Conservation (phyloP, 2,329 filamentous ascomycete species). For the Truncatella angustata region DNA sequence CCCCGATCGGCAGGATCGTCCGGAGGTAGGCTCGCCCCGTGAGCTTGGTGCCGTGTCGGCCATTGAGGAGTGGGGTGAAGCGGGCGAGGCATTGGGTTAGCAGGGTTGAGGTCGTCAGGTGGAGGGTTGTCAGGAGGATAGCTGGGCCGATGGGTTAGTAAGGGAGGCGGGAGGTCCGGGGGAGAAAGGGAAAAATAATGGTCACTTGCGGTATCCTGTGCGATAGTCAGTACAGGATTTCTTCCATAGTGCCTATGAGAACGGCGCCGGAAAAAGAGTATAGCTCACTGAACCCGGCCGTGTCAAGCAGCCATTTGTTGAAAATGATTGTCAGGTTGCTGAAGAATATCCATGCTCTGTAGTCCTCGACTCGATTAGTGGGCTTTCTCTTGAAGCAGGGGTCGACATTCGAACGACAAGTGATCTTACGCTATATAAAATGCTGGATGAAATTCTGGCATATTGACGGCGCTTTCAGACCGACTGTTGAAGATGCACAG, state of each 20-base stretch:
- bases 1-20: conserved; percentile 62
- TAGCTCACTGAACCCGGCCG: conserved; percentile 69
- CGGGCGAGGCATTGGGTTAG: conserved; percentile 64
- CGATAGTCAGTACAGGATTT: too few relatives aligned
- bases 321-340: conserved; percentile 84
- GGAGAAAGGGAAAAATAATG: background rate
- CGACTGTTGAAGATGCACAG: background rate
- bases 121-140: conserved; percentile 63
- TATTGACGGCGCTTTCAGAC: background rate
- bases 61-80: conserved; percentile 60
- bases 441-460: conserved; percentile 10
- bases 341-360: conserved; percentile 74
- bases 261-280: background rate
- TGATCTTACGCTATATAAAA: conserved; percentile 13
- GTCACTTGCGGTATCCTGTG: conserved; percentile 3
- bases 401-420: background rate
- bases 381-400: background rate
- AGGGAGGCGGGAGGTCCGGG: background rate
- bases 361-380: background rate
- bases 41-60: conserved; percentile 58
- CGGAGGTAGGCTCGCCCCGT: conserved; percentile 59
- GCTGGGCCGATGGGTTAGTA: conserved; percentile 27
- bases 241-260: too few relatives aligned
- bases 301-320: conserved; percentile 85
- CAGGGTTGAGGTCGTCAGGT: conserved; percentile 61